Conservation (phyloP, 108 stramenopile species). For the Chaetoceros muelleri region DNA sequence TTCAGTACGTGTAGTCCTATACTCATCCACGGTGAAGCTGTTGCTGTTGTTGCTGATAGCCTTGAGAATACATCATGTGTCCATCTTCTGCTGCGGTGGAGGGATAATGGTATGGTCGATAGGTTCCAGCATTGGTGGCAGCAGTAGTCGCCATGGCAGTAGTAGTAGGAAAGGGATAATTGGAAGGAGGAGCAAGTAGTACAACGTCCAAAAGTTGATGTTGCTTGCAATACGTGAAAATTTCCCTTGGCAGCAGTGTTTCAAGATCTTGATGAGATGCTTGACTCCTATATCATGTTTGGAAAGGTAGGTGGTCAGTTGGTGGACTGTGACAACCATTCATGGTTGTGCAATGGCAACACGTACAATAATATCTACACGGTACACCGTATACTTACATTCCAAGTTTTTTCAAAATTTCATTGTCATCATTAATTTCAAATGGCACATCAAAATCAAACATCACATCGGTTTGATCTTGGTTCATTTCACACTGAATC, state of each 20-base stretch:
- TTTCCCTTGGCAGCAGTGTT: background rate
- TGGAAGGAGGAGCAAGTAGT: background rate
- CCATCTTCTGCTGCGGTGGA: no score
- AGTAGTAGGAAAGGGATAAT: no score
- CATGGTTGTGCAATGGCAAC: no score
- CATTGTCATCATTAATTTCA: conserved; percentile 93
- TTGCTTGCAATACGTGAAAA: background rate
- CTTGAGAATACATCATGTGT: no score
- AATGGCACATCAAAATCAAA: conserved; percentile 87
- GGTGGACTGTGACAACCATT: no score
- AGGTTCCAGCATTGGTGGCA: no score
- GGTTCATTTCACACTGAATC: conserved; percentile 89
- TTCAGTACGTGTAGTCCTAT: no score
- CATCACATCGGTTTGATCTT: conserved; percentile 73
- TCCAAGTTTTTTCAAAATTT: conserved; percentile 83
- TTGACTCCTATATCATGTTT: background rate
- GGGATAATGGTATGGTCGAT: no score
- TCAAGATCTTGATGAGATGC: background rate
- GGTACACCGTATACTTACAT: conserved; percentile 69
- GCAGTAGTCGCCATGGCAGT: no score
- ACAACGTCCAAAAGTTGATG: background rate
- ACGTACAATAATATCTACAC: no score
- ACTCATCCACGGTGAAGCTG: no score
- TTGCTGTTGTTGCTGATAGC: background rate
- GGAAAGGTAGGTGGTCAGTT: no score